These are phyloP conservation scores for Brassica rapa DNA, from an alignment of 345 rosid species.

Conservation along the genomic window DNA sequence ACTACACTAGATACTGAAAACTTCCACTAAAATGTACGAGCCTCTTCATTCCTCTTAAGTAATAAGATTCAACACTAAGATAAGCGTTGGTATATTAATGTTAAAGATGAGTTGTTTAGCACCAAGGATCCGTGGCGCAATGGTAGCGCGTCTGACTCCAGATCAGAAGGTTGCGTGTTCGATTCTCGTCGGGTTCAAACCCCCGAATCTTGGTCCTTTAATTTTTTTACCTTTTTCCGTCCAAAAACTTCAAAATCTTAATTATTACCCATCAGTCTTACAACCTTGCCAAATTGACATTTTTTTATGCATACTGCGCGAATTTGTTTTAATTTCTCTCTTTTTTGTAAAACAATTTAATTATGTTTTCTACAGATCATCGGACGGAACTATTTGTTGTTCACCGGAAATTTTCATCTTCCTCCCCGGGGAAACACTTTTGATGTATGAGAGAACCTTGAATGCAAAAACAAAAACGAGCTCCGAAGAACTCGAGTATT, in stretches of 20 bases:
- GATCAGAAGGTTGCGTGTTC: slow-evolving; percentile 99
- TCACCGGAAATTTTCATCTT: too few relatives aligned
- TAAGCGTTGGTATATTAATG: too few relatives aligned
- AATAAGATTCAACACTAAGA: neutral
- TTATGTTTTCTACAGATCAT: neutral
- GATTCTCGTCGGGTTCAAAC: slow-evolving; percentile 91
- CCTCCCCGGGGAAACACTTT: too few relatives aligned
- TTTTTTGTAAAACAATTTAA: neutral
- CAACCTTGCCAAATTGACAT: neutral
- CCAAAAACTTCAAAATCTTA: neutral
- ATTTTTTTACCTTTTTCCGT: neutral
- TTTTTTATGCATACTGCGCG: neutral
- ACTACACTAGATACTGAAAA: neutral
- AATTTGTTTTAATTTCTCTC: neutral
- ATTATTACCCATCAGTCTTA: neutral
- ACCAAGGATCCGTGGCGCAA: slow-evolving; percentile 90
- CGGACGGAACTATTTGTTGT: too few relatives aligned
- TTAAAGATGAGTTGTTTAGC: neutral
- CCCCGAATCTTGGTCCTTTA: slow-evolving; percentile 14
- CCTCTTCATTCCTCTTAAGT: neutral
- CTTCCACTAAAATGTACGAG: neutral
- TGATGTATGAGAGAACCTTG: too few relatives aligned
- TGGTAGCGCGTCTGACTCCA: slow-evolving; percentile 99
- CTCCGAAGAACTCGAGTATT: slow-evolving; percentile 6
- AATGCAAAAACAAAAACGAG: too few relatives aligned